Base-by-base conservation (phyloP, 192 early-diverging fungal genomes). In the Rhizophagus prolifer region DNA sequence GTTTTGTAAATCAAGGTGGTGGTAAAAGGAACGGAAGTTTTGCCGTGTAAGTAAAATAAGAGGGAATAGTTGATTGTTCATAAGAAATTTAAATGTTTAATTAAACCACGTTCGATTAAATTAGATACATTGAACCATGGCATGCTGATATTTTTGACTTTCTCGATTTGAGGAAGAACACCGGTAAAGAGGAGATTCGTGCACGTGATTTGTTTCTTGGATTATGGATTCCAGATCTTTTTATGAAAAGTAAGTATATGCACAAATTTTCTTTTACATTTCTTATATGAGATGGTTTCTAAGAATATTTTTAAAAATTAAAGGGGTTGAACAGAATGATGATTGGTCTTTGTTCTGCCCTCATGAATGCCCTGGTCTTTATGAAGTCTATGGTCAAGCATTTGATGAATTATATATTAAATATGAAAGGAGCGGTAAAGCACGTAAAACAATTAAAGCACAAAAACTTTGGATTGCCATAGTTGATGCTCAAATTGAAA, bases 401-500 rank as follows among this genome's bases (percentile, higher is more conserved):
- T 62, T 62, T 13, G 23, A 23, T 14, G 81, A 82, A 3, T 87
- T 98, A 9, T 99, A 96, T 83, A 82, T 78, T 36, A 80, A 82
- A 69, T 99, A 99, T 81, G 97, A 99, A 84, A 78, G 82, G 21
- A 86, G 91, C 72, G 95, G 96, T 47, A 86, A 88, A 46, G 93
- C 95, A 41, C 91, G 96, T 80, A 90, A 93, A 86, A 92, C 92
- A 21, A 86, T 99, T 82, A 95, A 96, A 80, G 97, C 97, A 31
- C 96, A 99, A 80, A 98, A 97, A 87, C 86, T 99, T 25, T 99
- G 97, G 97, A 93, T 90, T 79, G 95, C 96, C 0, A 96, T 99
- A 64, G 79, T 99, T 44, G 97, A 99, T 71, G 85, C 96, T 25
- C 97, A 99, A 85, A 95, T 93, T 34, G 97, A 99, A 86, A 99